Conservation (phyloP, 495 filamentous ascomycete genomes). For the Sphaerosporella brunnea region DNA sequence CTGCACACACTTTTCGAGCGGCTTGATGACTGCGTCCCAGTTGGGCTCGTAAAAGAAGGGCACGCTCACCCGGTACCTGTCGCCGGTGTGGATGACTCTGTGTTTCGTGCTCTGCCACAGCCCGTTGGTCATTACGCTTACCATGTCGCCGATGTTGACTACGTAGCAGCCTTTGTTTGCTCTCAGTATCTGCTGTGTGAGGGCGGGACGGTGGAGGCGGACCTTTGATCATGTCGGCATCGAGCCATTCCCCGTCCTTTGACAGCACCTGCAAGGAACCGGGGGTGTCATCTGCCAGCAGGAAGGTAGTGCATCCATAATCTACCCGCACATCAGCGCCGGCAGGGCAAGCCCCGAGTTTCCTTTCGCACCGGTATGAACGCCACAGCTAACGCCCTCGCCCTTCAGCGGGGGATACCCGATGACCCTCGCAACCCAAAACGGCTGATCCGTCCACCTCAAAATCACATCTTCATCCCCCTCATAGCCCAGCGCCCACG, state of each 20-base stretch:
- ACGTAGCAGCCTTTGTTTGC: constrained; percentile 42
- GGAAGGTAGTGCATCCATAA: constrained; percentile 38
- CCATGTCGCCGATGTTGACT: constrained; percentile 49
- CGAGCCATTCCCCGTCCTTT: constrained; percentile 37
- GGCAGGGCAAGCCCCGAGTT: no score
- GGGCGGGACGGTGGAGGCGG: neutral
- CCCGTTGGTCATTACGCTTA: constrained; percentile 46
- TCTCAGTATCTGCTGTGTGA: constrained; percentile 12
- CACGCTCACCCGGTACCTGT: constrained; percentile 35
- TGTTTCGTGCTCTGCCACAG: constrained; percentile 43
- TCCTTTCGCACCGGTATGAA: no score
- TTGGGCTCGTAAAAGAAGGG: constrained; percentile 39
- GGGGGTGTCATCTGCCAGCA: constrained; percentile 38
- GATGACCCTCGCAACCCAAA: constrained; percentile 22
- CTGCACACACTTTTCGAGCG: constrained; percentile 17
- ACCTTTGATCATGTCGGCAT: constrained; percentile 36
- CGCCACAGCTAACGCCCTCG: constrained; percentile 34
- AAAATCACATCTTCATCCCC: constrained; percentile 14
- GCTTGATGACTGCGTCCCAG: constrained; percentile 18
- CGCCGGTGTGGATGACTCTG: constrained; percentile 35
- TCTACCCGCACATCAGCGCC: no score
- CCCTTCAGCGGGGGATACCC: constrained; percentile 18
- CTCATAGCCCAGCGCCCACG: constrained; percentile 15
- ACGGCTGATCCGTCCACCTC: constrained; percentile 6
- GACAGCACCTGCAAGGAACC: constrained; percentile 39